phyloP scores from a whole-genome alignment of 2,329 filamentous ascomycete genomes.

The Lecanoromycetidae sp. region DNA sequence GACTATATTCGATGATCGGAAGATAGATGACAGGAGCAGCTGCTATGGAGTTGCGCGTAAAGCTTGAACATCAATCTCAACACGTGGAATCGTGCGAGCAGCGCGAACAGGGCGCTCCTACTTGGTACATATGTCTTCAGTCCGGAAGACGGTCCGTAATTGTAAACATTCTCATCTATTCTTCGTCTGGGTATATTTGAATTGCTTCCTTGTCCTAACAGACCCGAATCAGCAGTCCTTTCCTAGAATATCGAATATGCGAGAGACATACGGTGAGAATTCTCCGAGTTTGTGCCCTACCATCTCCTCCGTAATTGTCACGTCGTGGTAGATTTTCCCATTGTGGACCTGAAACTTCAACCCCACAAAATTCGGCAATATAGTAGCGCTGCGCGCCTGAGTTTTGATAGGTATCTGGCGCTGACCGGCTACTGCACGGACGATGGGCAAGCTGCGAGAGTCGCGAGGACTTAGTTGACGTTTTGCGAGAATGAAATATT shows the following conservation, averaged over 20 bases:
- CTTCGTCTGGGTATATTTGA: constrained; percentile 10
- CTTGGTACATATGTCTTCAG: too few relatives aligned
- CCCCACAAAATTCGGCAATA: constrained; percentile 84
- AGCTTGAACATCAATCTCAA: too few relatives aligned
- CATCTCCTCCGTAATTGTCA: constrained; percentile 87
- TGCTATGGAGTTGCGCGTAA: too few relatives aligned
- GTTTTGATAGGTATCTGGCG: constrained; percentile 65
- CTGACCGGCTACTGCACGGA: constrained; percentile 47
- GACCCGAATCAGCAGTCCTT: not conserved
- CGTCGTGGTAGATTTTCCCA: constrained; percentile 72
- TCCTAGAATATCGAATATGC: not conserved
- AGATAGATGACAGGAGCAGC: too few relatives aligned
- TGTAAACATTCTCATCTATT: too few relatives aligned
- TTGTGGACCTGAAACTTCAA: constrained; percentile 85
- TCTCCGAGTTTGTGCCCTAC: constrained; percentile 91
- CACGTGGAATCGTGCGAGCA: too few relatives aligned
- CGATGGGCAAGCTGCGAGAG: constrained; percentile 49
- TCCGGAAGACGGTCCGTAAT: too few relatives aligned
- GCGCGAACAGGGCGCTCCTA: too few relatives aligned
- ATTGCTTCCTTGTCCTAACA: constrained; percentile 14
- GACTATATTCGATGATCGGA: too few relatives aligned
- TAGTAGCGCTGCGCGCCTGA: constrained; percentile 75
- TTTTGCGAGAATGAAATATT: constrained; percentile 9
- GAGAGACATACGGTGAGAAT: constrained; percentile 63
- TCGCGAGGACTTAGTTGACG: not conserved